Base-by-base conservation (phyloP, 371 early-diverging fungal genomes). In the Polyrhizophydium stewartii region DNA sequence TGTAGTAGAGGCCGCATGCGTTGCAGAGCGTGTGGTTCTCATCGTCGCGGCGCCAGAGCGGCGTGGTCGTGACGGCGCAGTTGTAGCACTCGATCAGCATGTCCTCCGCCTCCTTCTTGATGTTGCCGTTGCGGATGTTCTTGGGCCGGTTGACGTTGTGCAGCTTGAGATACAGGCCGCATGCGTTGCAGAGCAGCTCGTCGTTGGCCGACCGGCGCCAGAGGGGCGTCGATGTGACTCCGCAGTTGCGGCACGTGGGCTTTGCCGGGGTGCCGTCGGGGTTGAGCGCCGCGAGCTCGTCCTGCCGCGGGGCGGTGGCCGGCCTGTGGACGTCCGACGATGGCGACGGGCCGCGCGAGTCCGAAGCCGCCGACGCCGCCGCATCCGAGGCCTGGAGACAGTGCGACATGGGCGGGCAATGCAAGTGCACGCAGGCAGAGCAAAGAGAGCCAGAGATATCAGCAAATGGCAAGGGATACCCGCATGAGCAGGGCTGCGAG, bases 81-180 rank as follows among this genome's bases (percentile, higher is more conserved):
- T 85, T 83, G 6, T 70, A 68, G 61, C 86, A 85, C 13, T 60
- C 59, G 12, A 22, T 58, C 46, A 24, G n/a, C 30, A 30, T n/a
- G 22, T n/a, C 45, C 32, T 13, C 27, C 46, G 32, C n/a, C 10
- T 9, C 45, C 32, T n/a, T 31, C 58, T 22, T 58, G 27, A 5
- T 46, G 46, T 19, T 21, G 3, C 19, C 45, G 10, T 21, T 31
- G 46, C 17, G 58, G 47, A 19, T 28, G 9, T 7, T 64, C 25
- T 52, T 52, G 24, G 74, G 96, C 58, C 85, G 83, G 73, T 87
- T 82, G 52, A 84, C 76, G 68, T 83, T 78, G 74, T 94, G 93
- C 40, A 91, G 70, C 69, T 90, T 90, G 69, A 85, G 87, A 68
- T 91, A 93, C 12, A 93, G 76, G n/a, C 93, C 92, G 67, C 93